Base-by-base conservation (phyloP, 2,329 filamentous ascomycete genomes). In the Cryphonectria naterciae region DNA sequence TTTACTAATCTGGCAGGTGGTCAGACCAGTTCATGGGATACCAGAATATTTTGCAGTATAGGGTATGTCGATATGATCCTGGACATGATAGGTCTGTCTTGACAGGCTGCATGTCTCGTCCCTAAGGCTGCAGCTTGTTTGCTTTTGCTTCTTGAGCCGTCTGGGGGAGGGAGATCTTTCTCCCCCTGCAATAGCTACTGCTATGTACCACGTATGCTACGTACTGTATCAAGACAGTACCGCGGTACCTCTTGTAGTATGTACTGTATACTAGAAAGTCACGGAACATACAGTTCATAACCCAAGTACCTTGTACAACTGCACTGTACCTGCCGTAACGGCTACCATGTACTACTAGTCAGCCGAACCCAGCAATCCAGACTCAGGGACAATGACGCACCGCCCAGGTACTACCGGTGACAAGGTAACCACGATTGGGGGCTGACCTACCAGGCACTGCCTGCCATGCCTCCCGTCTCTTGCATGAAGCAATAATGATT, bases 301-400 rank as follows among this genome's bases (percentile, higher is more conserved):
- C 4, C 2, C 6, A 28, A 28, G 52, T 56, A 56, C n/a, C 17
- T 22, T n/a, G 7, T 61, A 61, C 58, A 37, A 1, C 32, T 17
- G 0, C 17, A 62, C n/a, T 19, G 35, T 62, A 13, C 46, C 46
- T 28, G 56, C 13, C 56, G 56, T 60, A 60, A 4, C 25, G 19
- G 56, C 25, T 19, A 35, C 54, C 4, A 58, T 28, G n/a, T 13
- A 61, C 13, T 43, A 39, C 37, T 25, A 32, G 25, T 7, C n/a
- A 17, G 61, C 61, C 61, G 41, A 46, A 43, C 28, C 41, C 61
- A 41, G 61, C 61, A 43, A 39, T 15, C 54, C 61, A 43, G n/a
- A 43, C 46, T 39, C 61, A 64, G 61, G 61, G 39, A 41, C 37
- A 64, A 64, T 64, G 61, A 64, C 61, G 61, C 61, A 64, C 37